Base-by-base conservation (phyloP, 305 asterid genomes). In the Rubia occidens region DNA sequence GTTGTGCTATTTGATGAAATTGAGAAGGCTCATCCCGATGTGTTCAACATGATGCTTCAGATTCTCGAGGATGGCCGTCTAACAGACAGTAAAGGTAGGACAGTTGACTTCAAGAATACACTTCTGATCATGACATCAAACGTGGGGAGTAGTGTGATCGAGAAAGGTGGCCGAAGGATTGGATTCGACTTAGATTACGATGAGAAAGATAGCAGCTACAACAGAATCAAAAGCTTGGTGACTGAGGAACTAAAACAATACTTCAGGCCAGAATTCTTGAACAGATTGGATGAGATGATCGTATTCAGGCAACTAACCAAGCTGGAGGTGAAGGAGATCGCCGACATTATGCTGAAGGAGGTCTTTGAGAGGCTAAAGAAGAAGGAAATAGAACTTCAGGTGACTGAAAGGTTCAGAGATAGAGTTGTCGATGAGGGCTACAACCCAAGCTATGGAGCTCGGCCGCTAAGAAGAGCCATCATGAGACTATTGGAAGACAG, bases 31-130 rank as follows among this genome's bases (percentile, higher is more conserved):
- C 98, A 94, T 71, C 97, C 99, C 0, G 99, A 91, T 66, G 96
- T 94, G 42, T 94, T 94, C 80, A 89, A 94, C 78, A 85, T 94
- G 99, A 94, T 91, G 99, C 99, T 94, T 71, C 99, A 94, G 74
- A 94, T 94, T 69, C 92, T 94, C 1, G 99, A 94, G 74, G 99
- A 94, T 63, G 97, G 99, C 43, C 76, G 97, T 79, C 73, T 94
- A 73, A 94, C 99, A 2, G 99, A 94, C 84, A 94, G 99, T 81
- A 90, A 90, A 72, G 98, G 98, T 11, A 76, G 98, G 71, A 93
- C 97, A 1, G 98, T 93, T 2, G 98, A 93, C 83, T 94, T 94
- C 88, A 94, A 94, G 87, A 94, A 94, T 83, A 94, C 98, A 0
- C 91, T 90, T 62, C 76, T 94, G 37, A 94, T 94, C 84, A 94